phyloP scores from a whole-genome alignment of 2,329 filamentous ascomycete genomes.

The Neopestalotiopsis sp. region DNA sequence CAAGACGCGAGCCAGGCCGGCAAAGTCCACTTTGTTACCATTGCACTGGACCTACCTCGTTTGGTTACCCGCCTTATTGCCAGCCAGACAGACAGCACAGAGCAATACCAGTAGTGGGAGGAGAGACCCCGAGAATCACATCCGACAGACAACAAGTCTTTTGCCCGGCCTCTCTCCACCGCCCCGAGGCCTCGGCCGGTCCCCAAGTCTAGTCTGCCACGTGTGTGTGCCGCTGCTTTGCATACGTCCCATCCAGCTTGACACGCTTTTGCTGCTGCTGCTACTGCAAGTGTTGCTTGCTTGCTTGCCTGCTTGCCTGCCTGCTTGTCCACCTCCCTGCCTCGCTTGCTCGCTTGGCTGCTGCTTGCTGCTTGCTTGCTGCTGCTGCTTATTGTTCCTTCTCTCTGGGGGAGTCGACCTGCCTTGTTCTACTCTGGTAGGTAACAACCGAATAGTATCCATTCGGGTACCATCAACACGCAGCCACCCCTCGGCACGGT shows the following conservation, averaged over 20 bases:
- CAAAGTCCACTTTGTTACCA: background rate
- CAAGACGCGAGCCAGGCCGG: background rate
- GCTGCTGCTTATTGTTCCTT: background rate
- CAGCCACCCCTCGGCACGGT: constrained; percentile 12
- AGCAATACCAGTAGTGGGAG: background rate
- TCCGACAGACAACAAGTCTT: background rate
- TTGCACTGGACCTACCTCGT: background rate
- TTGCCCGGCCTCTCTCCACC: background rate
- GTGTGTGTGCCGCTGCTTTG: background rate
- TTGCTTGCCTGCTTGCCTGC: background rate
- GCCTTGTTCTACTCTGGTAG: background rate
- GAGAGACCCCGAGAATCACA: background rate
- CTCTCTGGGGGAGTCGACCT: background rate
- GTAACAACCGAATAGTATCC: background rate
- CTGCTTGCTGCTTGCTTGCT: background rate
- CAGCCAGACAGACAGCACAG: too few relatives aligned
- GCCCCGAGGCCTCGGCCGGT: background rate
- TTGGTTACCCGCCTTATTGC: too few relatives aligned
- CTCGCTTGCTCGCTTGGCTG: background rate
- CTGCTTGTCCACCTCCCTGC: background rate
- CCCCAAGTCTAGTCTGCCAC: background rate
- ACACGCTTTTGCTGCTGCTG: background rate
- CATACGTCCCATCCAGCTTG: constrained; percentile 2
- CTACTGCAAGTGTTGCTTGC: background rate
- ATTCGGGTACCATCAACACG: background rate